Evolutionary conservation across 495 filamentous ascomycete species (phyloP).

Genomic region (Staphylotrichum tortipilum): DNA sequence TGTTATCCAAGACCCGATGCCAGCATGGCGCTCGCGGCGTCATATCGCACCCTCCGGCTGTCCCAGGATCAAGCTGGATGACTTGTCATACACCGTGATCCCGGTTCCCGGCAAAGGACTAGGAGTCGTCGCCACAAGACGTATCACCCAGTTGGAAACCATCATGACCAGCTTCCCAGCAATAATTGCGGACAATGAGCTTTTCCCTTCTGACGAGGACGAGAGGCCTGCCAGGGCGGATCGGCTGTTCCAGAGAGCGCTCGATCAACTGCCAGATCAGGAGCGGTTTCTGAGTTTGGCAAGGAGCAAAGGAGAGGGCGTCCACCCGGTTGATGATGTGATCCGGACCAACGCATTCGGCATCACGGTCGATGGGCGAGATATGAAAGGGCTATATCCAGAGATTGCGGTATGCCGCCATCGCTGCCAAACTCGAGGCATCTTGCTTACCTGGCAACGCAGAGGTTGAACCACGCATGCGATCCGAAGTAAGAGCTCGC

Average conservation of each 20-base stretch:
- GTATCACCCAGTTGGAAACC: slow-evolving; percentile 21
- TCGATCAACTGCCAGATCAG: slow-evolving; percentile 22
- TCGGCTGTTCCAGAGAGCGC: slow-evolving; percentile 16
- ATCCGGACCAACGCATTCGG: slow-evolving; percentile 31
- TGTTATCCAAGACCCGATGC: slow-evolving; percentile 12
- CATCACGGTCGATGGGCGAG: slow-evolving; percentile 13
- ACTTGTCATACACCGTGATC: slow-evolving; percentile 18
- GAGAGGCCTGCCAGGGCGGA: slow-evolving; percentile 4
- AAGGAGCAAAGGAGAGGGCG: slow-evolving; percentile 45
- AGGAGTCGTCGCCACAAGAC: slow-evolving; percentile 26
- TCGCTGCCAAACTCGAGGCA: too few relatives aligned
- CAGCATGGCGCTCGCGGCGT: slow-evolving; percentile 8
- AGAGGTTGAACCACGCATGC: slow-evolving; percentile 32
- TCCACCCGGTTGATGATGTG: slow-evolving; percentile 28
- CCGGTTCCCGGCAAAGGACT: slow-evolving; percentile 20
- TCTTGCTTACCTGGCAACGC: too few relatives aligned
- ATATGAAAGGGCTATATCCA: slow-evolving; percentile 26
- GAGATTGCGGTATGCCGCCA: slow-evolving; percentile 25
- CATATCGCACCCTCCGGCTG: slow-evolving; percentile 12
- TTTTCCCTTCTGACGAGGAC: slow-evolving; percentile 15
- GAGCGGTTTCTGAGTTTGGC: slow-evolving; percentile 35
- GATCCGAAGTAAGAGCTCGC: slow-evolving; percentile 24
- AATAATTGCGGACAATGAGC: slow-evolving; percentile 21
- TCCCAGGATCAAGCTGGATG: not conserved
- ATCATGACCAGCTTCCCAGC: slow-evolving; percentile 24